phyloP scores from a whole-genome alignment of 1,139 yeast species.

The Yamadazyma jaroonii region DNA sequence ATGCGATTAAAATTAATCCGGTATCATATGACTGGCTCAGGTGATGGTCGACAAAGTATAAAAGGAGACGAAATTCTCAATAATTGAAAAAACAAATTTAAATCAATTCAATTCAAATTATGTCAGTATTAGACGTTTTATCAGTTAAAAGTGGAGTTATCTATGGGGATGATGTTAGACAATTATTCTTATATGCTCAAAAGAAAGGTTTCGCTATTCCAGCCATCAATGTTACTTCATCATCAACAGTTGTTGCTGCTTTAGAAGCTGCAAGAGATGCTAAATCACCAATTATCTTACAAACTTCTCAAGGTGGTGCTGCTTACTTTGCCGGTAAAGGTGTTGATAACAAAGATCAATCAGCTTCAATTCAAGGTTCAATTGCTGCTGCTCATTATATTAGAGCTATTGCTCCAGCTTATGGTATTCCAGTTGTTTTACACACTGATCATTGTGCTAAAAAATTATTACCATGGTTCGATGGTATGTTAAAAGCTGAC shows the following conservation, averaged over 20 bases:
- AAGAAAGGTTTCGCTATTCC: slow-evolving; percentile 95
- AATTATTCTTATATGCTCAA: slow-evolving; percentile 91
- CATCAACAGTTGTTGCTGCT: slow-evolving; percentile 95
- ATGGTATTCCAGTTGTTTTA: slow-evolving; percentile 94
- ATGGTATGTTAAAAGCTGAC: slow-evolving; percentile 96
- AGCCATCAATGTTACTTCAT: slow-evolving; percentile 96
- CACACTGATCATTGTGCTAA: slow-evolving; percentile 99
- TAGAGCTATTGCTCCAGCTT: slow-evolving; percentile 93
- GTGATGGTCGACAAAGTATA: slow-evolving; percentile 8
- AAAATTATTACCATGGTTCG: slow-evolving; percentile 97
- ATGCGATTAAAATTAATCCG: background rate
- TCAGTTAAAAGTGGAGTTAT: slow-evolving; percentile 95
- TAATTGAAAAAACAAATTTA: background rate
- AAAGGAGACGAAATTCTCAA: slow-evolving; percentile 8
- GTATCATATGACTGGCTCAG: slow-evolving; percentile 5
- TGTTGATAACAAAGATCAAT: slow-evolving; percentile 88
- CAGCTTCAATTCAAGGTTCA: slow-evolving; percentile 92
- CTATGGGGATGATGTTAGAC: slow-evolving; percentile 96
- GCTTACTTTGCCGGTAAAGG: slow-evolving; percentile 99
- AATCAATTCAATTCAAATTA: slow-evolving; percentile 10
- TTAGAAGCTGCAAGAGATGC: slow-evolving; percentile 97
- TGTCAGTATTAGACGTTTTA: slow-evolving; percentile 63
- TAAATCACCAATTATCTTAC: slow-evolving; percentile 94
- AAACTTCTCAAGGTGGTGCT: slow-evolving; percentile 99
- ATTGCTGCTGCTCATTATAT: slow-evolving; percentile 98